Conservation (phyloP, 179 eudicot genomes). For the Silene coronaria region DNA sequence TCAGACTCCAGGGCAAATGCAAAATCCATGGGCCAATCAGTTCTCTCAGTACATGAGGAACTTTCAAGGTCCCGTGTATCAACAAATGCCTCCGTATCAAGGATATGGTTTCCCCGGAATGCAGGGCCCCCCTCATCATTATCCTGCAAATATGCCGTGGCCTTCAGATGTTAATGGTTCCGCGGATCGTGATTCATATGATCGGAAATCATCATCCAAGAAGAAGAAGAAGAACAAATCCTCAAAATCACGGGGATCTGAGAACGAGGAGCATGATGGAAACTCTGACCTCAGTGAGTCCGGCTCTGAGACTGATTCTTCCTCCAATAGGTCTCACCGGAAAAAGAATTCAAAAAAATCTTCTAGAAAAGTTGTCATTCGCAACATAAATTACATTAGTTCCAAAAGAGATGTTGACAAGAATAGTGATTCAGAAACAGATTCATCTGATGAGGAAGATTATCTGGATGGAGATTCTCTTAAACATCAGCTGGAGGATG, state of each 20-base stretch:
- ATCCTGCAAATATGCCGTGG: conserved; percentile 60
- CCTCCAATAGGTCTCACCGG: conserved; percentile 28
- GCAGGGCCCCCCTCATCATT: conserved; percentile 50
- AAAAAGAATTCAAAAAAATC: conserved; percentile 54
- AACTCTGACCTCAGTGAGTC: conserved; percentile 40
- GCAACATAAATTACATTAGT: conserved; percentile 68
- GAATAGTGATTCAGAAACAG: conserved; percentile 35
- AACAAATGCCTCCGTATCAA: conserved; percentile 62
- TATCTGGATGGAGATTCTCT: conserved; percentile 41
- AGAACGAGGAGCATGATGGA: conserved; percentile 30
- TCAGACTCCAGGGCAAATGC: conserved; percentile 43
- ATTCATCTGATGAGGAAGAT: conserved; percentile 51
- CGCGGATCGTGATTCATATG: conserved; percentile 38
- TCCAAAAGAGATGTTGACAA: conserved; percentile 49
- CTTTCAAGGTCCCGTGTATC: conserved; percentile 51
- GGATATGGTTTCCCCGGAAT: conserved; percentile 61
- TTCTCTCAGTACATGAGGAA: conserved; percentile 51
- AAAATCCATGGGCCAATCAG: conserved; percentile 48
- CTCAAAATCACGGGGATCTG: conserved; percentile 33
- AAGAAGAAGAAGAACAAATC: conserved; percentile 43
- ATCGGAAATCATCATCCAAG: conserved; percentile 38
- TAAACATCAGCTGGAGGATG: conserved; percentile 59
- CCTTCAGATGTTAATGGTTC: conserved; percentile 46
- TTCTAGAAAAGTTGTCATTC: conserved; percentile 64
- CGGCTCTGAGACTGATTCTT: conserved; percentile 44